These are phyloP conservation scores for Trapa incisa DNA, from an alignment of 345 rosid genomes.

Conservation along the genomic window DNA sequence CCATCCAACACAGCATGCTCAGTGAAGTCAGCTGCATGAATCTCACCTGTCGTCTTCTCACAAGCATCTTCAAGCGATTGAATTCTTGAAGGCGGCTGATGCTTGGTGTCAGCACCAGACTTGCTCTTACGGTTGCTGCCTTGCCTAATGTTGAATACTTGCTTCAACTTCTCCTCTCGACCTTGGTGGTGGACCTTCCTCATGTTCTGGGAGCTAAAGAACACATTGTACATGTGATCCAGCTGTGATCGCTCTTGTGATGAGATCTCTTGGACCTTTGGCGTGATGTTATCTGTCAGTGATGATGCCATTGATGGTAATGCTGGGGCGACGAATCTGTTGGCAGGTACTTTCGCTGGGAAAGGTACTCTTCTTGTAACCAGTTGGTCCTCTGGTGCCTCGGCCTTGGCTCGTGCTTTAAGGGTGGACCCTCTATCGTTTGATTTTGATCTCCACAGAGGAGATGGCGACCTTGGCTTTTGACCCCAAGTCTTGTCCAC, in stretches of 20 bases:
- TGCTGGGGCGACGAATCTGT: conserved; percentile 38
- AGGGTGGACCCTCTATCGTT: conserved; percentile 63
- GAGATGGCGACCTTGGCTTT: conserved; percentile 64
- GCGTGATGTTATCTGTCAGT: conserved; percentile 29
- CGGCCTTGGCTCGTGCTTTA: conserved; percentile 47
- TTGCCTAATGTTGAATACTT: conserved; percentile 64
- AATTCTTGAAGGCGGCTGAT: conserved; percentile 41
- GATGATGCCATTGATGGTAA: conserved; percentile 16
- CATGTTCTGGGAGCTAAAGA: conserved; percentile 37
- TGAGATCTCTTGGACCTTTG: conserved; percentile 14
- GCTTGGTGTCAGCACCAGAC: conserved; percentile 42
- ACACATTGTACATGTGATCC: conserved; percentile 35
- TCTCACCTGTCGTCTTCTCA: conserved; percentile 47
- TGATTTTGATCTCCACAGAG: conserved; percentile 72
- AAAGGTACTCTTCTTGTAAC: conserved; percentile 55
- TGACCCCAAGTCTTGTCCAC: conserved; percentile 47
- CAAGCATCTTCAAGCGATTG: conserved; percentile 37
- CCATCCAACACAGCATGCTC: conserved; percentile 25
- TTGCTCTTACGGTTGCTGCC: conserved; percentile 61
- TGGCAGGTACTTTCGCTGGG: conserved; percentile 71
- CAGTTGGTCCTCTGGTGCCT: conserved; percentile 39
- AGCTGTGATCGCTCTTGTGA: conserved; percentile 27
- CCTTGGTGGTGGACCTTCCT: conserved; percentile 46
- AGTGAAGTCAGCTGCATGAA: conserved; percentile 48
- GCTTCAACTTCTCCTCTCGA: conserved; percentile 75